Evolutionary conservation across 495 filamentous ascomycete species (phyloP), one percentile per base, ranked within the genome.

Genomic region (Penicillium bialowiezense): DNA sequence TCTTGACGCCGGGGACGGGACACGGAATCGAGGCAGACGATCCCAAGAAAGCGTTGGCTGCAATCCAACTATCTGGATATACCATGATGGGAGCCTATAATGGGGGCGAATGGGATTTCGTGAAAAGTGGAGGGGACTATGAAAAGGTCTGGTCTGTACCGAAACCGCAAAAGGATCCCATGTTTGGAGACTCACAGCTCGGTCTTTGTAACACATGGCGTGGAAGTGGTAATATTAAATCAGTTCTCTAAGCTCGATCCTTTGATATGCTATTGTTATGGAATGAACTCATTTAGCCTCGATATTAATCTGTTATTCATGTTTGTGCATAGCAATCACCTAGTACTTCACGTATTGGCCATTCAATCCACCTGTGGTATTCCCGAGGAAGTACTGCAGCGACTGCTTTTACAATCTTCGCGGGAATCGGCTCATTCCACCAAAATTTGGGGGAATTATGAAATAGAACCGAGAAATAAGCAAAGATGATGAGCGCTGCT

Each of bases 141-240:
- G 55, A 54, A 28, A 44, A 37, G 20, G 46, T 54, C 3, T 58
- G 55, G 51, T 37, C 20, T 35, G 55, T 58, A 32, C 8, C 17
- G 17, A 58, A 46, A 40, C 33, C 49, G 17, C n/a, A 46, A 64
- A 18, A 59, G 76, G 75, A 54, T 77, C 77, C 41, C 70, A 60
- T 19, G 48, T 52, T 40, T 57, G 65, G 51, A 17, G 8, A 31
- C 3, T 31, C 14, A 19, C 1, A 42, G 40, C 7, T 3, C 10
- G 40, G 26, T n/a, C 5, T 42, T 4, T 31, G 24, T 42, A 42
- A 15, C 7, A 42, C 24, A 20, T 42, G 40, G 40, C 26, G 15
- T 42, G 26, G 40, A 31, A 42, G 40, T 28, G 21, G 12, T 1
- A 28, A n/a, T 15, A 6, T 7, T 13, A 4, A 32, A 10, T 7